A percentile compares a stretch with the other conserved stretches of the same genome.
These are phyloP conservation scores for Emergomyces africanus DNA, from an alignment of 2,329 filamentous ascomycete genomes.

Conservation along the genomic window DNA sequence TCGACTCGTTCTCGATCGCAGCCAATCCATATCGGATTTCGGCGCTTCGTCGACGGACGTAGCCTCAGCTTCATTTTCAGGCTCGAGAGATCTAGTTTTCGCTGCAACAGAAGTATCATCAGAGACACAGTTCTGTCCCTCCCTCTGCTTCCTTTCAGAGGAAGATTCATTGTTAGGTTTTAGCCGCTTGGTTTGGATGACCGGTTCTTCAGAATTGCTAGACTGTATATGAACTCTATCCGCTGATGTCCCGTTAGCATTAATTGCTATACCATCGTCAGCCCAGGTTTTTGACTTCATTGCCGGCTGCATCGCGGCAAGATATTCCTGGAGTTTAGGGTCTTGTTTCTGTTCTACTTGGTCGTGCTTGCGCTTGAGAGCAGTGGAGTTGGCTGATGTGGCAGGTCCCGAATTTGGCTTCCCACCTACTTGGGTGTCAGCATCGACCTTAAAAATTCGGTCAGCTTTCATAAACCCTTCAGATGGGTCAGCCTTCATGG, in stretches of 20 bases:
- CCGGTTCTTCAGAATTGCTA: conserved; percentile 40
- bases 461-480: conserved; percentile 28
- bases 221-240: conserved; percentile 13
- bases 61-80: conserved; percentile 11
- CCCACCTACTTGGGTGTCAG: conserved; percentile 18
- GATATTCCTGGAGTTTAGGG: conserved; percentile 72
- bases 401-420: conserved; percentile 11
- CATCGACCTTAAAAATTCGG: conserved; percentile 28
- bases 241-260: conserved; percentile 13
- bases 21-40: conserved; percentile 73
- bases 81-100: conserved; percentile 8
- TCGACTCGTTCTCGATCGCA: conserved; percentile 76
- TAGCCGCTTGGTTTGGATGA: neutral
- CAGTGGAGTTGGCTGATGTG: conserved; percentile 13
- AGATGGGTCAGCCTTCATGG: conserved; percentile 13
- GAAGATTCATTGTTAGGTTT: neutral
- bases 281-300: conserved; percentile 53
- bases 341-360: conserved; percentile 53
- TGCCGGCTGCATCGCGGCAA: conserved; percentile 64
- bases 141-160: neutral
- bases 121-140: neutral
- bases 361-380: conserved; percentile 30
- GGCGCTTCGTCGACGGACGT: conserved; percentile 19
- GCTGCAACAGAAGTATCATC: neutral
- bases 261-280: conserved; percentile 36